phyloP scores from a whole-genome alignment of 805 yeast species.

The Brettanomyces nanus region DNA sequence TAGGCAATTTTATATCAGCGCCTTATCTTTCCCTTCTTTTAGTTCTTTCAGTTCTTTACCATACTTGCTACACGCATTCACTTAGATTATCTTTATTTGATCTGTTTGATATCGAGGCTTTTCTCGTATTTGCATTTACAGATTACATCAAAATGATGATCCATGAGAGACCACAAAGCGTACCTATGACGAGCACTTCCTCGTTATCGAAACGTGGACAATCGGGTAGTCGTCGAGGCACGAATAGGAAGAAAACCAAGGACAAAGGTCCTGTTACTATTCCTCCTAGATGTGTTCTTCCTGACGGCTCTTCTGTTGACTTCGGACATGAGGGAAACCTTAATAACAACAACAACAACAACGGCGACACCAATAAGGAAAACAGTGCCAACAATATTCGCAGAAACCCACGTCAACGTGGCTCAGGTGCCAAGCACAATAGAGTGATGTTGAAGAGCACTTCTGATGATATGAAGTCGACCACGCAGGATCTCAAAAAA shows the following conservation, averaged over 20 bases:
- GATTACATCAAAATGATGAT: slow-evolving; percentile 11
- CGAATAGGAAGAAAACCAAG: slow-evolving; percentile 33
- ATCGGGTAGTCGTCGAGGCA: background rate
- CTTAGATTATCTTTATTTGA: no score
- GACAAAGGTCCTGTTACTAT: slow-evolving; percentile 18
- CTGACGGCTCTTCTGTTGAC: slow-evolving; percentile 20
- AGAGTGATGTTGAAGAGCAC: slow-evolving; percentile 12
- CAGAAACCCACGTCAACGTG: background rate
- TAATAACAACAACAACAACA: slow-evolving; percentile 9
- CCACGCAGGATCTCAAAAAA: slow-evolving; percentile 17
- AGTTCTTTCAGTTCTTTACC: no score
- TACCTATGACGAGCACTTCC: slow-evolving; percentile 11
- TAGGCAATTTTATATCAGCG: no score
- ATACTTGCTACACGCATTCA: no score
- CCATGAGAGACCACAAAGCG: slow-evolving; percentile 15
- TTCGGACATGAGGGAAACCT: slow-evolving; percentile 15
- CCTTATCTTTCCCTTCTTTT: no score
- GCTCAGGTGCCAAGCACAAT: slow-evolving; percentile 9
- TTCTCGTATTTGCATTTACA: no score
- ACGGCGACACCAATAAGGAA: slow-evolving; percentile 7
- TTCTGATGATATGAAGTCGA: slow-evolving; percentile 13
- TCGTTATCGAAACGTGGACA: background rate
- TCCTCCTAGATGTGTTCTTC: slow-evolving; percentile 27
- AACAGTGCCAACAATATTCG: background rate
- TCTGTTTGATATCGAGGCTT: slow-evolving; percentile 1